Percentiles rank a stretch among this genome's conserved stretches.
Conservation (phyloP, 441 rosid species). For the Breynia disticha region DNA sequence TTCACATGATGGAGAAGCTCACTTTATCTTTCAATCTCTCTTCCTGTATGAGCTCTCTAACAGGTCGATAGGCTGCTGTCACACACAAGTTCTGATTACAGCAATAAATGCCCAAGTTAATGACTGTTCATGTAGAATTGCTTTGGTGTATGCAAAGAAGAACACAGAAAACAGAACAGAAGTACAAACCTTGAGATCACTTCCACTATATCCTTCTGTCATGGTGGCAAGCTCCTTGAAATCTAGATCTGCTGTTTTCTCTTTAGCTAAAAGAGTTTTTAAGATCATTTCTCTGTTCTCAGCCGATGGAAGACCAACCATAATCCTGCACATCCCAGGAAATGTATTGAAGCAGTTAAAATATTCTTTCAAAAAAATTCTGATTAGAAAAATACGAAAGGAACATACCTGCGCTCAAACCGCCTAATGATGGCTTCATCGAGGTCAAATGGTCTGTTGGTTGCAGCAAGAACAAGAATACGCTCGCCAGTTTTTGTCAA, state of each 20-base stretch:
- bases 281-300: conserved; percentile 83
- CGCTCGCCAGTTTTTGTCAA: conserved; percentile 67
- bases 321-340: conserved; percentile 42
- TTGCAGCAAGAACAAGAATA: conserved; percentile 97
- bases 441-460: conserved; percentile 97
- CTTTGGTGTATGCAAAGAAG: not conserved
- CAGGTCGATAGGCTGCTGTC: conserved; percentile 93
- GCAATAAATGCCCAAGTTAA: conserved; percentile 4
- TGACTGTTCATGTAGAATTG: too few species aligned
- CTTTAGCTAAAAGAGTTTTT: conserved; percentile 76
- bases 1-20: conserved; percentile 1
- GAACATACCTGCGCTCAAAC: conserved; percentile 76
- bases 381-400: not conserved
- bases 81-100: conserved; percentile 73
- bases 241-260: conserved; percentile 64
- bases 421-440: conserved; percentile 98
- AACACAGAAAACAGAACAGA: not conserved
- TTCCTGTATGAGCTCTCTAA: conserved; percentile 75
- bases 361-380: too few species aligned
- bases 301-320: conserved; percentile 83
- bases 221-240: conserved; percentile 75
- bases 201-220: conserved; percentile 92
- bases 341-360: conserved; percentile 1
- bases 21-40: conserved; percentile 75
- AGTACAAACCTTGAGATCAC: conserved; percentile 86